Conservation (phyloP, 2,329 filamentous ascomycete species). For the Verticillium longisporum region DNA sequence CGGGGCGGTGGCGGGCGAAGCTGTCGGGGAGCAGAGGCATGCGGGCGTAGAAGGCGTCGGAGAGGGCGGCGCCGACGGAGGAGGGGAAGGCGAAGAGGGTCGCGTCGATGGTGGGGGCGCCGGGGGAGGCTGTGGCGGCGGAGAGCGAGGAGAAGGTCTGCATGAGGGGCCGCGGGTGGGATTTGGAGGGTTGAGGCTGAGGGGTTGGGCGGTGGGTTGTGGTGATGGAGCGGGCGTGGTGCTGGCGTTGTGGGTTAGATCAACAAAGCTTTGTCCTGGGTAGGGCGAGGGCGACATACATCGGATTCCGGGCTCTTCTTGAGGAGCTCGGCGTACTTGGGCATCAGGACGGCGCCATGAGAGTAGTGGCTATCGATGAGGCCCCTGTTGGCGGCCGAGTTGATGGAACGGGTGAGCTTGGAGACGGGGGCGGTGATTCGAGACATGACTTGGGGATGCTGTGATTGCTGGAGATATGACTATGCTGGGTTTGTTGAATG, state of each 20-base stretch:
- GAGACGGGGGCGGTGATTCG: constrained; percentile 41
- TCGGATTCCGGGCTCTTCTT: constrained; percentile 29
- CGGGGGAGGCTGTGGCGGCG: constrained; percentile 18
- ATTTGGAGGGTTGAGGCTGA: constrained; percentile 27
- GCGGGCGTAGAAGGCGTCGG: constrained; percentile 35
- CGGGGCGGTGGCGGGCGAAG: constrained; percentile 37
- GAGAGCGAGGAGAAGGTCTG: constrained; percentile 52
- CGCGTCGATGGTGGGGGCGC: constrained; percentile 38
- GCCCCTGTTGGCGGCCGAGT: constrained; percentile 31
- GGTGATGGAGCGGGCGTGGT: constrained; percentile 32
- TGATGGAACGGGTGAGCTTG: constrained; percentile 41
- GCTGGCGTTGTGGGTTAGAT: constrained; percentile 5
- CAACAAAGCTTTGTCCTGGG: neutral
- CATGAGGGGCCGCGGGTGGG: constrained; percentile 45
- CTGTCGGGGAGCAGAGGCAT: constrained; percentile 57
- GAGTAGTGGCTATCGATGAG: constrained; percentile 22
- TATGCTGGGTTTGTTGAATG: no score
- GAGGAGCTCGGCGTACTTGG: constrained; percentile 40
- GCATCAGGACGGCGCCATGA: constrained; percentile 32
- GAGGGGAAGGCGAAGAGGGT: constrained; percentile 43
- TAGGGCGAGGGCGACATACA: constrained; percentile 21
- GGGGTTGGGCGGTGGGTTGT: constrained; percentile 41
- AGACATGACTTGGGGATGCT: constrained; percentile 30
- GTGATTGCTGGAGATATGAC: neutral
- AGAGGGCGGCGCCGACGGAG: constrained; percentile 15